Evolutionary conservation across 2,329 filamentous ascomycete species (phyloP).

Genomic region (Oidium heveae): DNA sequence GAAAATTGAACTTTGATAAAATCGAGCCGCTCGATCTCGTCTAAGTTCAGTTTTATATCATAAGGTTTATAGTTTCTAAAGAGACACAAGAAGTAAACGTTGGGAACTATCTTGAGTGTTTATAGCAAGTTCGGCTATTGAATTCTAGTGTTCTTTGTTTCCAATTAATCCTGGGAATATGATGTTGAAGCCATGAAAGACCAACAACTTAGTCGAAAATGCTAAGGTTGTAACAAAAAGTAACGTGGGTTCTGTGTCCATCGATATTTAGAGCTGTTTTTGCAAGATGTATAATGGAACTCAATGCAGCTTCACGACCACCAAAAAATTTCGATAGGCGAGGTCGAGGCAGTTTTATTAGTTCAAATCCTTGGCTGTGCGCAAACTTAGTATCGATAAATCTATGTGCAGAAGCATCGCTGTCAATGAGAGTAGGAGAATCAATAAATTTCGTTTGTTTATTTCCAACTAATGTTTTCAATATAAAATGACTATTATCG

Average conservation of each 20-base stretch:
- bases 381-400: not conserved
- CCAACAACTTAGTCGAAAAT: not conserved
- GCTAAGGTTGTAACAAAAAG: not conserved
- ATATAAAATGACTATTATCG: not conserved
- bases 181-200: not conserved
- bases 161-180: not conserved
- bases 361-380: not conserved
- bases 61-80: too few species aligned
- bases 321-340: not conserved
- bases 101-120: not conserved
- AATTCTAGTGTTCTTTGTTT: not conserved
- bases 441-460: not conserved
- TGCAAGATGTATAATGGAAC: not conserved
- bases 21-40: too few species aligned
- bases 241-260: not conserved
- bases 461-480: not conserved
- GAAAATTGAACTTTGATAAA: too few species aligned
- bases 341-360: not conserved
- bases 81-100: too few species aligned
- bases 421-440: not conserved
- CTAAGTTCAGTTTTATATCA: too few species aligned
- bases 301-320: not conserved
- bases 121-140: not conserved
- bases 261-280: not conserved
- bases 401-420: not conserved